Conservation (phyloP, 495 filamentous ascomycete genomes). For the Penicillium silybi region DNA sequence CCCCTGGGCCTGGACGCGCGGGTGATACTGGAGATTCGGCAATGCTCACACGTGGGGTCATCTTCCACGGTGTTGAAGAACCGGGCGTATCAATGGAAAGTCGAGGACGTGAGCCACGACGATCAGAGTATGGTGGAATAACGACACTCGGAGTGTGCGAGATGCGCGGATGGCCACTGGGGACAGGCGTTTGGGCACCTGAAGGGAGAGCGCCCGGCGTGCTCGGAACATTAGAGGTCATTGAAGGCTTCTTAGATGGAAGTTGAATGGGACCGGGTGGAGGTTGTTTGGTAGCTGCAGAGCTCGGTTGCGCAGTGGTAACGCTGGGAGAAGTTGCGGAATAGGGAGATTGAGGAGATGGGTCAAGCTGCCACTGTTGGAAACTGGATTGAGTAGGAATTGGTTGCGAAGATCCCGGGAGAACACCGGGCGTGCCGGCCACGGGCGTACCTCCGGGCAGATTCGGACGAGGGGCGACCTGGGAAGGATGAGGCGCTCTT, state of each 20-base stretch:
- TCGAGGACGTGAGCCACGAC: conserved; percentile 28
- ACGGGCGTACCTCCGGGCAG: conserved; percentile 12
- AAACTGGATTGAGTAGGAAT: conserved; percentile 34
- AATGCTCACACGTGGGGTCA: conserved; percentile 34
- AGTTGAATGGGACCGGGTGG: conserved; percentile 15
- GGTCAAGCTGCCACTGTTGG: conserved; percentile 41
- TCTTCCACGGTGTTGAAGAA: conserved; percentile 50
- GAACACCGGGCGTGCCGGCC: conserved; percentile 14
- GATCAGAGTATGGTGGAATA: conserved; percentile 23
- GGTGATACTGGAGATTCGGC: conserved; percentile 44
- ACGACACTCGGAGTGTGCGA: conserved; percentile 31
- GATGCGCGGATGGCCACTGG: conserved; percentile 16
- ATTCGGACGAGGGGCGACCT: conserved; percentile 21
- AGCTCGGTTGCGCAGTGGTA: conserved; percentile 7
- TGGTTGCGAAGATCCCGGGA: conserved; percentile 15
- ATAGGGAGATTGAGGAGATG: conserved; percentile 37
- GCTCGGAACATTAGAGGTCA: conserved; percentile 24
- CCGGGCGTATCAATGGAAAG: conserved; percentile 43
- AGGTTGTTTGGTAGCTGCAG: conserved; percentile 18
- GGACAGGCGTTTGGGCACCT: conserved; percentile 23
- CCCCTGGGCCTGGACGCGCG: conserved; percentile 42
- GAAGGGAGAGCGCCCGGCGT: conserved; percentile 25
- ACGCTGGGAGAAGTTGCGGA: conserved; percentile 22
- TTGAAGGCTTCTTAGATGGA: conserved; percentile 1
- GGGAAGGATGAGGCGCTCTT: conserved; percentile 23